These are phyloP conservation scores for Arthrobotrys conoides DNA, from an alignment of 2,329 filamentous ascomycete species.

Conservation along the genomic window DNA sequence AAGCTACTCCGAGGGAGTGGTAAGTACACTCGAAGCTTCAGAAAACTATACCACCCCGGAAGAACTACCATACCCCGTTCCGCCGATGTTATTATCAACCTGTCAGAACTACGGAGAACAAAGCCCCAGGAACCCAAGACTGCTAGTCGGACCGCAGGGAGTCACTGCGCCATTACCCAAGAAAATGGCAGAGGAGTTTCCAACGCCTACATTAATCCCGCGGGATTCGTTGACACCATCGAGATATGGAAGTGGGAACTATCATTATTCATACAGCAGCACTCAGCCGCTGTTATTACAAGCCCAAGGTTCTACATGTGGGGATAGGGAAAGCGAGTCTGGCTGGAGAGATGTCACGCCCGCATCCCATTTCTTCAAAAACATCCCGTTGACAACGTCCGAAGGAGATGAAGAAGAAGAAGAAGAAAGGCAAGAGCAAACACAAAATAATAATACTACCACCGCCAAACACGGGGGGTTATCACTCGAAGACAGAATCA, in stretches of 20 bases:
- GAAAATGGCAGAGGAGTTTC: slow-evolving; percentile 54
- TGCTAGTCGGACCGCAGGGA: slow-evolving; percentile 47
- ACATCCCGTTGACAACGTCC: slow-evolving; percentile 46
- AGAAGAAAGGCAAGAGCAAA: too few species aligned
- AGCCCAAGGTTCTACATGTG: background rate
- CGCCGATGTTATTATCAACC: slow-evolving; percentile 43
- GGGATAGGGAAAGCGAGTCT: background rate
- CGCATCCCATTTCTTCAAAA: slow-evolving; percentile 22
- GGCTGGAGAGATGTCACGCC: slow-evolving; percentile 36
- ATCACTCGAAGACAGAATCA: slow-evolving; percentile 34
- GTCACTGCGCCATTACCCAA: slow-evolving; percentile 42
- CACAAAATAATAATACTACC: too few species aligned
- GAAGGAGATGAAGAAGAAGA: slow-evolving; percentile 13
- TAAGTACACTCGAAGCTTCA: slow-evolving; percentile 46
- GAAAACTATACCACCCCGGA: slow-evolving; percentile 50
- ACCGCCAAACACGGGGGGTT: background rate
- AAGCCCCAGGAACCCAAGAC: slow-evolving; percentile 41
- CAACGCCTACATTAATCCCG: slow-evolving; percentile 43
- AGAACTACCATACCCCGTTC: slow-evolving; percentile 51
- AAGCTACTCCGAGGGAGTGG: slow-evolving; percentile 45
- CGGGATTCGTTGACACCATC: slow-evolving; percentile 43
- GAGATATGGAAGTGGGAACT: slow-evolving; percentile 11
- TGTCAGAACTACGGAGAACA: slow-evolving; percentile 29
- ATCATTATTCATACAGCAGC: slow-evolving; percentile 34
- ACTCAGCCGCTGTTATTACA: slow-evolving; percentile 20